Percentiles rank a stretch among this genome's conserved stretches.
phyloP scores from a whole-genome alignment of 768 basidiomycete species.

The Candolleomyces efflorescens region DNA sequence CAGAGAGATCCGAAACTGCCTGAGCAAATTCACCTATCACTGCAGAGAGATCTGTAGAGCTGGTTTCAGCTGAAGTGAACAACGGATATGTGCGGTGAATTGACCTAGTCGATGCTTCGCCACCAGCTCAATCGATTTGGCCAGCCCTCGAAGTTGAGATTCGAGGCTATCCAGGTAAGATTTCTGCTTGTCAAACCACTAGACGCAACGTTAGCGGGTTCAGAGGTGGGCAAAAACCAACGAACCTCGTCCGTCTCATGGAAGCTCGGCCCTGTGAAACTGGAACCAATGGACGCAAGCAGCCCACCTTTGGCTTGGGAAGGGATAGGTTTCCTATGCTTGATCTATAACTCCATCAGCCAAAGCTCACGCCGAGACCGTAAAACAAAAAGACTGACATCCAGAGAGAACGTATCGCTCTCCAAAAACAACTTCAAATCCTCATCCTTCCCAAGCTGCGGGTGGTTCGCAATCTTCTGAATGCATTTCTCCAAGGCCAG shows the following conservation, averaged over 20 bases:
- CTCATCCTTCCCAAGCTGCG: constrained; percentile 80
- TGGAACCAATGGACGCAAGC: constrained; percentile 79
- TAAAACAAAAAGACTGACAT: constrained; percentile 50
- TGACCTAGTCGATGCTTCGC: constrained; percentile 75
- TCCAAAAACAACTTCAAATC: constrained; percentile 91
- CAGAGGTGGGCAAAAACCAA: neutral
- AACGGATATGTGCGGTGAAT: neutral
- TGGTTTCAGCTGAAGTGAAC: neutral
- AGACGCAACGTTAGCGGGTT: neutral
- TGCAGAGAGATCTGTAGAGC: constrained; percentile 54
- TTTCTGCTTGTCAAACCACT: constrained; percentile 94
- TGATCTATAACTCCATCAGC: constrained; percentile 52
- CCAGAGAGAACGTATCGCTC: constrained; percentile 85
- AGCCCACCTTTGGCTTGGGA: constrained; percentile 78
- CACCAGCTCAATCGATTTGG: constrained; percentile 84
- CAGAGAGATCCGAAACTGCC: constrained; percentile 61
- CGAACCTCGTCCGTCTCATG: constrained; percentile 82
- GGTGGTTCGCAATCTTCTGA: constrained; percentile 90
- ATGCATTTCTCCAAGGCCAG: constrained; percentile 85
- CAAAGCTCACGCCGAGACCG: neutral
- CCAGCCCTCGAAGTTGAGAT: constrained; percentile 79
- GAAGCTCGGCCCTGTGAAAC: constrained; percentile 75
- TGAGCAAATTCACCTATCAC: constrained; percentile 80
- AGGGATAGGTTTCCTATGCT: constrained; percentile 77
- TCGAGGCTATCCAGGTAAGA: constrained; percentile 86